phyloP scores from a whole-genome alignment of 176 grass and related monocot species.

The Oryza meyeriana region DNA sequence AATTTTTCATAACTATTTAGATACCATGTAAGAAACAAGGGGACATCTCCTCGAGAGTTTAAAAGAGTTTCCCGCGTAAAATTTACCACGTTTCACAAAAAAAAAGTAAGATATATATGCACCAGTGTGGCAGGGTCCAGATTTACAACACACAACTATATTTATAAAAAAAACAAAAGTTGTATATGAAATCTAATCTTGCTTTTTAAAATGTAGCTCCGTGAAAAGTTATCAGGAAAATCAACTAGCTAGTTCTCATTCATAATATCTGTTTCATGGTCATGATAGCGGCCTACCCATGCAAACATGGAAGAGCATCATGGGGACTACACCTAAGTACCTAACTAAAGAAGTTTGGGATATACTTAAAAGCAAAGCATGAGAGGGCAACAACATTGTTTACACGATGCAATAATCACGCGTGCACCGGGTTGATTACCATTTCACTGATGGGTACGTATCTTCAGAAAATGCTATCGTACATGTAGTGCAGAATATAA shows the following conservation, averaged over 20 bases:
- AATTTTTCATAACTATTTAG: no score
- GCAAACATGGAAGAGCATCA: not conserved
- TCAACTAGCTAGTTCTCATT: not conserved
- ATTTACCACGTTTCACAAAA: no score
- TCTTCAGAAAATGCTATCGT: conserved; percentile 3
- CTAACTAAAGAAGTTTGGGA: conserved; percentile 15
- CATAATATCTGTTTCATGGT: not conserved
- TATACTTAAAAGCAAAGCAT: conserved; percentile 5
- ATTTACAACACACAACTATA: no score
- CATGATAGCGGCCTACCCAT: not conserved
- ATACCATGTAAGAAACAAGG: no score
- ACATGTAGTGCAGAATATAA: conserved; percentile 3
- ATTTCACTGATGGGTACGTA: conserved; percentile 13
- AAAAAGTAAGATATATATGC: no score
- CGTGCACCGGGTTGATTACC: conserved; percentile 10
- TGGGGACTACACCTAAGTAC: not conserved
- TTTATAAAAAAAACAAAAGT: no score
- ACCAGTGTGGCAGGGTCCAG: no score
- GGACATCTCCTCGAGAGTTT: no score
- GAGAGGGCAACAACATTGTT: conserved; percentile 1
- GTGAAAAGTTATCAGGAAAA: no score
- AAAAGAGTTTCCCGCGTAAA: no score
- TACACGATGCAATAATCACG: not conserved
- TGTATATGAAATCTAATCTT: no score
- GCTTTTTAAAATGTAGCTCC: no score